Evolutionary conservation across 495 filamentous ascomycete species (phyloP).

Genomic region (Penicillium lagena): DNA sequence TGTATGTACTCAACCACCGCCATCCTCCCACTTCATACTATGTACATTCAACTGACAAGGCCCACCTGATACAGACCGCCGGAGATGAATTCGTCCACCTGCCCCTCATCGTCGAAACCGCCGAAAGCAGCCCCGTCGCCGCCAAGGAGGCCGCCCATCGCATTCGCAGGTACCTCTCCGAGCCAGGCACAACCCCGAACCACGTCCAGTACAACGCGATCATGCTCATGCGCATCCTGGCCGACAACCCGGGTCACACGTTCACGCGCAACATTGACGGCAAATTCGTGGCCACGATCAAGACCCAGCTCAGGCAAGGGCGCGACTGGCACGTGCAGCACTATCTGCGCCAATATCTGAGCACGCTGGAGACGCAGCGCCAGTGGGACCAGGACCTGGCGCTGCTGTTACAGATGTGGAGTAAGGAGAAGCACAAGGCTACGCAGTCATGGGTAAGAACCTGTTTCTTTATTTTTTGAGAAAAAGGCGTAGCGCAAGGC

Average conservation of each 20-base stretch:
- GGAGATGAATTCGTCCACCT: constrained; percentile 89
- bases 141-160: constrained; percentile 68
- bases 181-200: constrained; percentile 54
- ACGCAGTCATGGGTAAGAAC: constrained; percentile 7
- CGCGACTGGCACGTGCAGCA: constrained; percentile 72
- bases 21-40: neutral
- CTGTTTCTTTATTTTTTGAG: neutral
- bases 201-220: constrained; percentile 90
- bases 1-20: constrained; percentile 33
- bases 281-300: constrained; percentile 70
- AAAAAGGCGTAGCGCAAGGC: neutral
- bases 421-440: constrained; percentile 63
- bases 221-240: constrained; percentile 90
- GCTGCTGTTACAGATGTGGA: constrained; percentile 74
- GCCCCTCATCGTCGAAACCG: constrained; percentile 89
- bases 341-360: constrained; percentile 79
- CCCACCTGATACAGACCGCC: constrained; percentile 22
- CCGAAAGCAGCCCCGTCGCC: constrained; percentile 84
- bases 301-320: constrained; percentile 66
- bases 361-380: constrained; percentile 63
- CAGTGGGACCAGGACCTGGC: constrained; percentile 64
- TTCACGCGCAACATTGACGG: constrained; percentile 83
- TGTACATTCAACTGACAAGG: neutral
- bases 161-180: constrained; percentile 75
- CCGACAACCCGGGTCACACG: constrained; percentile 82